A percentile compares a stretch with the other conserved stretches of the same genome.
Evolutionary conservation across 192 early-diverging fungal genomes (phyloP).

Genomic region (Coemansia sp.): DNA sequence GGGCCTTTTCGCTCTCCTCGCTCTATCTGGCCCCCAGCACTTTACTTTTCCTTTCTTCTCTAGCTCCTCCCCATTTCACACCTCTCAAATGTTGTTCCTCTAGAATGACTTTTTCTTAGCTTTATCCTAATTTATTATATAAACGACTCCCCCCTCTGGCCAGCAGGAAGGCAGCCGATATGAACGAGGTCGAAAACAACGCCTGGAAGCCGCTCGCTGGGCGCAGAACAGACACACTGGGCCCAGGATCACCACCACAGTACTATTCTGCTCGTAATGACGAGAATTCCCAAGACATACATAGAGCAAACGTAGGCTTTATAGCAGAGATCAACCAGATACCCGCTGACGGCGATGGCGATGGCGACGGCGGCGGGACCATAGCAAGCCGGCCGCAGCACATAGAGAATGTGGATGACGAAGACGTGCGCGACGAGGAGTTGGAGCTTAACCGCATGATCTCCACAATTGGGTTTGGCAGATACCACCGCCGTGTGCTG

Average conservation of each 20-base stretch:
- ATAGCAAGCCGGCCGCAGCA: neutral
- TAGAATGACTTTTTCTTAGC: neutral
- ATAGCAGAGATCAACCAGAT: slow-evolving; percentile 12
- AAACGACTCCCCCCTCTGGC: neutral
- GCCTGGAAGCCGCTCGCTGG: neutral
- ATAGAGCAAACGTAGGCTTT: slow-evolving; percentile 9
- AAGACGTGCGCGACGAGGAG: slow-evolving; percentile 35
- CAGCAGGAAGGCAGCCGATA: neutral
- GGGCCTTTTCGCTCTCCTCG: too few relatives aligned
- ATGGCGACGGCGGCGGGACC: neutral
- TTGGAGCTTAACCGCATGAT: slow-evolving; percentile 64
- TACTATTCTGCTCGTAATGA: slow-evolving; percentile 1
- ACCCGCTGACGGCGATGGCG: neutral
- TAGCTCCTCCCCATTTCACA: too few relatives aligned
- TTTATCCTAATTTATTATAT: neutral
- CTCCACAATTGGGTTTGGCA: slow-evolving; percentile 69
- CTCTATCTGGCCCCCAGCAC: too few relatives aligned
- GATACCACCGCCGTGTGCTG: slow-evolving; percentile 62
- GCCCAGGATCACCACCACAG: slow-evolving; percentile 3
- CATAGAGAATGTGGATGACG: neutral
- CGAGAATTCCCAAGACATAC: neutral
- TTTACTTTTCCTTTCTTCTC: too few relatives aligned
- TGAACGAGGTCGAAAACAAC: slow-evolving; percentile 4
- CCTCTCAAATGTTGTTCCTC: too few relatives aligned
- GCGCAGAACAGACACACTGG: neutral